Conservation (phyloP, 2,329 filamentous ascomycete species). For the Neopestalotiopsis rosae region DNA sequence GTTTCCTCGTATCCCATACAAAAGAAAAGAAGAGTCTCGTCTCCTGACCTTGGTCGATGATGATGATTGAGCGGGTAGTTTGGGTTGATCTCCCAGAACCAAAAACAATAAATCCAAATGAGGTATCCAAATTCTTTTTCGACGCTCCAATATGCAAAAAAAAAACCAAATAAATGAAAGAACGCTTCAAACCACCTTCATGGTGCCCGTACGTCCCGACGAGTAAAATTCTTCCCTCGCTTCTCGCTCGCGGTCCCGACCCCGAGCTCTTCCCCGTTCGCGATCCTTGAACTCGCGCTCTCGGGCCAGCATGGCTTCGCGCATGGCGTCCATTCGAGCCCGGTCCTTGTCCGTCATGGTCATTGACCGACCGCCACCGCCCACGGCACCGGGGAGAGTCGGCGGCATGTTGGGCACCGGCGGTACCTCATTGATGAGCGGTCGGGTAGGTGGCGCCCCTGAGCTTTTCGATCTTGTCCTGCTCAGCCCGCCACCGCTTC, state of each 20-base stretch:
- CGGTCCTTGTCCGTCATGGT: constrained; percentile 15
- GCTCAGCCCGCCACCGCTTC: constrained; percentile 19
- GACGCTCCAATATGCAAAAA: constrained; percentile 3
- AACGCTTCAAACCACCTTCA: constrained; percentile 35
- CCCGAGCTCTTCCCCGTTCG: constrained; percentile 19
- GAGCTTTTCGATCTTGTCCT: constrained; percentile 35
- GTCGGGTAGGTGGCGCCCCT: constrained; percentile 25
- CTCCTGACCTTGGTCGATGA: too few relatives aligned
- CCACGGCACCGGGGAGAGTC: constrained; percentile 22
- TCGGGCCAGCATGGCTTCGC: constrained; percentile 8
- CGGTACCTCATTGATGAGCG: constrained; percentile 24
- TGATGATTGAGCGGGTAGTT: background rate
- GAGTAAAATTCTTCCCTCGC: constrained; percentile 31
- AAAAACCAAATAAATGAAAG: background rate
- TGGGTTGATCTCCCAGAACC: background rate
- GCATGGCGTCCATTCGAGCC: constrained; percentile 7
- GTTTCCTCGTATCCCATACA: background rate
- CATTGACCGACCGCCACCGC: constrained; percentile 10
- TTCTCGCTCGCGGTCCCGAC: constrained; percentile 27
- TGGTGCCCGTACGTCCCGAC: constrained; percentile 34
- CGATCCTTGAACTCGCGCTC: constrained; percentile 9
- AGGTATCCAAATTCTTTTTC: background rate
- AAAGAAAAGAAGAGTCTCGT: background rate
- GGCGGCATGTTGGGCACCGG: constrained; percentile 35
- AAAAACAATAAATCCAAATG: background rate